These are phyloP conservation scores for Priceomyces fermenticarens DNA, from an alignment of 805 yeast genomes.

Conservation along the genomic window DNA sequence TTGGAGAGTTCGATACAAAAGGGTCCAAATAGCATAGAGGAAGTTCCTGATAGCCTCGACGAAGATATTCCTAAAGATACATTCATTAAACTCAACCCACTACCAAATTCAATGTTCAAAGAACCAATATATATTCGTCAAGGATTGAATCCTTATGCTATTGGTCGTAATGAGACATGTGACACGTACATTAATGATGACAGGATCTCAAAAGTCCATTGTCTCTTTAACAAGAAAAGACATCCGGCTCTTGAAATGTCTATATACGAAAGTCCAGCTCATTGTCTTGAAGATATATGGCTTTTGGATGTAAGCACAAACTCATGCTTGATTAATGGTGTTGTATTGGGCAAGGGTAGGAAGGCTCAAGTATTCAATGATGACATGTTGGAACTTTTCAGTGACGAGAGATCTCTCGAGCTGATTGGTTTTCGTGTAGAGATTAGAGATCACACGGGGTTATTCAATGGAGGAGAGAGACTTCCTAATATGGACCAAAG, in stretches of 20 bases:
- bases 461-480: constrained; percentile 50
- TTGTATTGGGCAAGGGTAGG: constrained; percentile 56
- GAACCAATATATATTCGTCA: constrained; percentile 60
- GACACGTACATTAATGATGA: constrained; percentile 65
- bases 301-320: constrained; percentile 76
- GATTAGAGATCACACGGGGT: constrained; percentile 61
- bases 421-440: constrained; percentile 52
- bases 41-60: not conserved
- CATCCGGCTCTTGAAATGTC: constrained; percentile 52
- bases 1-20: too few species aligned
- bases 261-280: constrained; percentile 68
- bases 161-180: constrained; percentile 70
- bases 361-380: constrained; percentile 62
- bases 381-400: constrained; percentile 64
- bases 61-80: constrained; percentile 49
- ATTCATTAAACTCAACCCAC: constrained; percentile 58
- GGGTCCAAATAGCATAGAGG: too few species aligned
- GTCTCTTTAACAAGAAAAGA: constrained; percentile 60
- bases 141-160: constrained; percentile 60
- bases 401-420: constrained; percentile 53
- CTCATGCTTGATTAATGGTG: constrained; percentile 68
- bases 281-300: constrained; percentile 75
- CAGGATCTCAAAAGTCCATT: constrained; percentile 81
- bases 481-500: constrained; percentile 8
- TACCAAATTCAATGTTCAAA: constrained; percentile 42